These are phyloP conservation scores for Raddia distichophylla DNA, from an alignment of 176 grass and related monocot species.

Conservation along the genomic window DNA sequence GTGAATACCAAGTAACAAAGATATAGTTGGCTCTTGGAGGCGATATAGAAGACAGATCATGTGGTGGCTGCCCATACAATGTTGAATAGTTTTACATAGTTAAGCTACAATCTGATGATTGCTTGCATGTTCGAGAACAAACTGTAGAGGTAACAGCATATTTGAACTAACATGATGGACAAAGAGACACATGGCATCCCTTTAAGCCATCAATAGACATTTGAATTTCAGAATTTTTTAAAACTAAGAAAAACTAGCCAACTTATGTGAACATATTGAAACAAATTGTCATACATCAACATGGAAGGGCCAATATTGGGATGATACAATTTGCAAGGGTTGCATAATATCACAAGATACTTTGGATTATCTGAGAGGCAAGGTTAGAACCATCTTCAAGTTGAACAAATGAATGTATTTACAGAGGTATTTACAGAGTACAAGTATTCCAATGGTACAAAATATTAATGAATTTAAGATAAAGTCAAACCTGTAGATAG, in stretches of 20 bases:
- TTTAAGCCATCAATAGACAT: neutral
- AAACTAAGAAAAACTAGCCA: neutral
- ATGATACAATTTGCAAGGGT: neutral
- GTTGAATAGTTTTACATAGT: neutral
- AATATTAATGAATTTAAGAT: conserved; percentile 26
- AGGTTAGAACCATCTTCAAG: conserved; percentile 17
- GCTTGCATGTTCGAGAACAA: neutral
- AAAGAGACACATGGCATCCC: neutral
- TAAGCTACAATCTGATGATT: neutral
- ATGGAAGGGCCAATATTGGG: neutral
- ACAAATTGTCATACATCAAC: neutral
- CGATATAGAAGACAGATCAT: neutral
- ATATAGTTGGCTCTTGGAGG: neutral
- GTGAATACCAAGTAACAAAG: conserved; percentile 4
- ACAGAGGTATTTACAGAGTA: conserved; percentile 18
- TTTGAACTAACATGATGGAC: neutral
- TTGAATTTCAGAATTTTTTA: conserved; percentile 19
- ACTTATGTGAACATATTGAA: neutral
- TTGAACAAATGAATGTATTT: conserved; percentile 18
- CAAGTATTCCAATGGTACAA: conserved; percentile 11
- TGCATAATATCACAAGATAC: neutral
- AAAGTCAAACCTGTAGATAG: conserved; percentile 82
- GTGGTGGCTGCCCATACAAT: neutral
- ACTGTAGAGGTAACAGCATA: neutral
- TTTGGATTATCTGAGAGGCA: neutral